phyloP scores from a whole-genome alignment of 1,284 basidiomycete species.

The Sphagnurus paluster region DNA sequence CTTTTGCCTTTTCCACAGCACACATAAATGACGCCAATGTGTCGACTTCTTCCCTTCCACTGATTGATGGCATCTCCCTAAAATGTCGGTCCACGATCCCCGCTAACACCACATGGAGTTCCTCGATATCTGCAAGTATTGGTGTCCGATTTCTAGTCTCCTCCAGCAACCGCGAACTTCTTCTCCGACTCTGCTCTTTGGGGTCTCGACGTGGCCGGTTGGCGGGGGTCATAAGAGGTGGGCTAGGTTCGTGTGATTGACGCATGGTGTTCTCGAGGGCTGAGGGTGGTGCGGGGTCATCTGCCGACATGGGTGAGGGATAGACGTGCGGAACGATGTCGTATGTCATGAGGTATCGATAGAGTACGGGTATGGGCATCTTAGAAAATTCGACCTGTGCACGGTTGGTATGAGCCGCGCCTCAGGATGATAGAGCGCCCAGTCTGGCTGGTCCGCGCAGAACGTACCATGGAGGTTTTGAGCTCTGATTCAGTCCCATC shows the following conservation, averaged over 20 bases:
- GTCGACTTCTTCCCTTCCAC: constrained; percentile 71
- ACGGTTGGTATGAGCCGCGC: background rate
- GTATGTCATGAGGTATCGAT: constrained; percentile 69
- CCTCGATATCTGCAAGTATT: constrained; percentile 65
- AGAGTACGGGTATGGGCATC: constrained; percentile 57
- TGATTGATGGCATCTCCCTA: constrained; percentile 49
- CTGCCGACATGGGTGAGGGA: constrained; percentile 64
- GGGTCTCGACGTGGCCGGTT: constrained; percentile 68
- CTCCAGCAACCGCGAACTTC: constrained; percentile 68
- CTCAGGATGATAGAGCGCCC: constrained; percentile 1
- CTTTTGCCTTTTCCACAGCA: constrained; percentile 62
- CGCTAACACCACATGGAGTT: constrained; percentile 65
- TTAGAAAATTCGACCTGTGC: constrained; percentile 71
- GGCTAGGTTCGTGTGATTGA: constrained; percentile 48
- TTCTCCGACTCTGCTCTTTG: constrained; percentile 53
- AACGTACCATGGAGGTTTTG: constrained; percentile 18
- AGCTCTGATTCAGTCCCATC: constrained; percentile 17
- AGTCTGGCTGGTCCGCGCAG: constrained; percentile 13
- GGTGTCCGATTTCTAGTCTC: constrained; percentile 57
- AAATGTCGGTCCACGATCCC: constrained; percentile 71
- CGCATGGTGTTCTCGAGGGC: constrained; percentile 51
- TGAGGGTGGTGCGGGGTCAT: constrained; percentile 68
- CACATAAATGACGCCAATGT: constrained; percentile 79
- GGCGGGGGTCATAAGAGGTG: constrained; percentile 50
- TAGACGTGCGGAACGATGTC: constrained; percentile 67